Percentiles rank a stretch among this genome's conserved stretches.
Evolutionary conservation across 106 monocot species (phyloP).

Genomic region (Chionographis japonica): DNA sequence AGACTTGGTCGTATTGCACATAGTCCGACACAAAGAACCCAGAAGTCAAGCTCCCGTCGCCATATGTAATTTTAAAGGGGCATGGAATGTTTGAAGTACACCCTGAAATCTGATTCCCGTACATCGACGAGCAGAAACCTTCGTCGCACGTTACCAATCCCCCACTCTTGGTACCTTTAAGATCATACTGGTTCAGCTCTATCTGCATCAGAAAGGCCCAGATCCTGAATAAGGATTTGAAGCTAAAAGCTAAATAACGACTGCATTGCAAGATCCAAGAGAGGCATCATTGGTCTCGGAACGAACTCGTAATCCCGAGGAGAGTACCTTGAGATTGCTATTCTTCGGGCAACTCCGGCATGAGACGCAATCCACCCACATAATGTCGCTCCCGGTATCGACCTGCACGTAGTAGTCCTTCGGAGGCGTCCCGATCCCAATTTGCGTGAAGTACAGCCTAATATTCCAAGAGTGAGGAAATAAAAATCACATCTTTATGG

Average conservation of each 20-base stretch:
- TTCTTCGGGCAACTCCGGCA: constrained; percentile 63
- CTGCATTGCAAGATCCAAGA: too few relatives aligned
- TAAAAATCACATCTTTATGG: too few relatives aligned
- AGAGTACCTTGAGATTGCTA: constrained; percentile 56
- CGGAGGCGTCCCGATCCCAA: constrained; percentile 63
- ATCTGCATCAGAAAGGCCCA: constrained; percentile 35
- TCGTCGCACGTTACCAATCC: constrained; percentile 50
- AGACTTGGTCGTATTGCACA: constrained; percentile 38
- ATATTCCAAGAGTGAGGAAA: neutral
- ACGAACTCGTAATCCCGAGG: neutral
- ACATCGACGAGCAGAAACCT: constrained; percentile 44
- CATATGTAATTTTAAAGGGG: constrained; percentile 49
- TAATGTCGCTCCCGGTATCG: constrained; percentile 81
- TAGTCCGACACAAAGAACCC: constrained; percentile 52
- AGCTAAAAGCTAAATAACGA: neutral
- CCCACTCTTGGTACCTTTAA: constrained; percentile 40
- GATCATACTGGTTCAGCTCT: constrained; percentile 68
- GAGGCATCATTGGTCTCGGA: neutral
- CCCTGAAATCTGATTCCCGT: constrained; percentile 31
- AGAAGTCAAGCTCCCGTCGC: constrained; percentile 54
- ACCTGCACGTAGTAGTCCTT: constrained; percentile 71
- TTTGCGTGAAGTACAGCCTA: constrained; percentile 71
- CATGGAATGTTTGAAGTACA: constrained; percentile 41
- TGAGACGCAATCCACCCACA: constrained; percentile 78
- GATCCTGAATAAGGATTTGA: neutral